A percentile compares a stretch with the other conserved stretches of the same genome.
These are phyloP conservation scores for Aurinia saxatilis DNA, from an alignment of 345 rosid species.

Conservation along the genomic window DNA sequence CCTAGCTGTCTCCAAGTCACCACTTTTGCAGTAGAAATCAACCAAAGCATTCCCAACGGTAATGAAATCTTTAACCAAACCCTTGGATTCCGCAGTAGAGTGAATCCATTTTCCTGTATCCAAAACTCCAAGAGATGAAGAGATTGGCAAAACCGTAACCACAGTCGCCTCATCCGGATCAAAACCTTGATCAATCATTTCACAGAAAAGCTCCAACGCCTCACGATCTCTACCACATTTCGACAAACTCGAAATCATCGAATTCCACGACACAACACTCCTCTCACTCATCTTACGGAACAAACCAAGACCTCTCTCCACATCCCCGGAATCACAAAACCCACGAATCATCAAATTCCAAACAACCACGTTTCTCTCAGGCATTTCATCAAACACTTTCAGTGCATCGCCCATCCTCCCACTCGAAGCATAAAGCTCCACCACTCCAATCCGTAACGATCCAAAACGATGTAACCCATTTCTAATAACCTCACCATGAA, in stretches of 20 bases:
- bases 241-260: constrained; percentile 52
- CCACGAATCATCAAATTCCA: constrained; percentile 72
- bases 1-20: constrained; percentile 43
- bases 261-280: constrained; percentile 63
- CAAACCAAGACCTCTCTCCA: constrained; percentile 40
- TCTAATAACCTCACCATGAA: constrained; percentile 47
- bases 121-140: constrained; percentile 51
- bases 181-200: constrained; percentile 51
- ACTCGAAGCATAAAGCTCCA: constrained; percentile 38
- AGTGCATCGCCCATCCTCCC: constrained; percentile 51
- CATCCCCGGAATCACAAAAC: constrained; percentile 45
- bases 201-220: constrained; percentile 50
- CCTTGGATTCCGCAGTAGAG: constrained; percentile 41
- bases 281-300: constrained; percentile 49
- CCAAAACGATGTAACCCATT: constrained; percentile 44
- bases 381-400: constrained; percentile 59
- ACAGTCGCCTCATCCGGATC: constrained; percentile 59
- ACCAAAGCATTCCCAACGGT: constrained; percentile 61
- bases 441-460: constrained; percentile 46
- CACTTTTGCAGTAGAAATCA: constrained; percentile 57
- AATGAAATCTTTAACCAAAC: constrained; percentile 27
- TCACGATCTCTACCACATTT: constrained; percentile 48
- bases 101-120: constrained; percentile 49
- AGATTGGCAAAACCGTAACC: constrained; percentile 53
- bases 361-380: constrained; percentile 38